phyloP scores from a whole-genome alignment of 1,139 yeast species.

The Yamadazyma conglobata region DNA sequence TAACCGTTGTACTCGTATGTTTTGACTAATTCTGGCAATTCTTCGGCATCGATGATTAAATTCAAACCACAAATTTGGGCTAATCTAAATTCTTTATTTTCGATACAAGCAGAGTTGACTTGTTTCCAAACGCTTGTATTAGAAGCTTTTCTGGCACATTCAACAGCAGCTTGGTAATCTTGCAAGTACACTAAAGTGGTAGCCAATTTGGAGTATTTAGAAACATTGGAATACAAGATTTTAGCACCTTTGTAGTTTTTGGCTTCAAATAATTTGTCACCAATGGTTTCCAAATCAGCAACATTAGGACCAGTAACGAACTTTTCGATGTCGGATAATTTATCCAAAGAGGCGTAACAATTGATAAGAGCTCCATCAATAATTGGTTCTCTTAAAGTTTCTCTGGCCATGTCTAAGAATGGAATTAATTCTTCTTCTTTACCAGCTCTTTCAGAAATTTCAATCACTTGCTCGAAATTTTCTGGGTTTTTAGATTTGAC shows the following conservation, averaged over 20 bases:
- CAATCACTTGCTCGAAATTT: constrained; percentile 89
- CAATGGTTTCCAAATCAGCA: constrained; percentile 88
- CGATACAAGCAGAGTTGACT: constrained; percentile 95
- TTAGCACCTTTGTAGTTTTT: constrained; percentile 92
- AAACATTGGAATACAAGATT: constrained; percentile 76
- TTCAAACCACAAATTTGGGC: constrained; percentile 99
- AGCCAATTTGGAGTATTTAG: constrained; percentile 93
- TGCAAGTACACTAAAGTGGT: constrained; percentile 88
- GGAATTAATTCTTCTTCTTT: constrained; percentile 90
- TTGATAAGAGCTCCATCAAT: constrained; percentile 90
- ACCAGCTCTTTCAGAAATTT: constrained; percentile 92
- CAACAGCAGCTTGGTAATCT: constrained; percentile 96
- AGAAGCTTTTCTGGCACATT: constrained; percentile 97
- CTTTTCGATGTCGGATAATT: constrained; percentile 76
- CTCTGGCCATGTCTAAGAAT: constrained; percentile 91
- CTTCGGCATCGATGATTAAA: constrained; percentile 96
- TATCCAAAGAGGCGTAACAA: constrained; percentile 78
- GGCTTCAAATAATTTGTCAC: constrained; percentile 82
- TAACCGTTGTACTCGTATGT: constrained; percentile 90
- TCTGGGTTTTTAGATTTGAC: constrained; percentile 90
- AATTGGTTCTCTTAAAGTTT: constrained; percentile 82
- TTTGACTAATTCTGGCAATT: constrained; percentile 81
- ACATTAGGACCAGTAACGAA: constrained; percentile 85
- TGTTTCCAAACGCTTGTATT: constrained; percentile 95
- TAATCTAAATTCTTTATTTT: constrained; percentile 88